Evolutionary conservation across 805 yeast species (phyloP), one percentile per base, ranked within the genome.

Genomic region (Teunomyces cretensis): DNA sequence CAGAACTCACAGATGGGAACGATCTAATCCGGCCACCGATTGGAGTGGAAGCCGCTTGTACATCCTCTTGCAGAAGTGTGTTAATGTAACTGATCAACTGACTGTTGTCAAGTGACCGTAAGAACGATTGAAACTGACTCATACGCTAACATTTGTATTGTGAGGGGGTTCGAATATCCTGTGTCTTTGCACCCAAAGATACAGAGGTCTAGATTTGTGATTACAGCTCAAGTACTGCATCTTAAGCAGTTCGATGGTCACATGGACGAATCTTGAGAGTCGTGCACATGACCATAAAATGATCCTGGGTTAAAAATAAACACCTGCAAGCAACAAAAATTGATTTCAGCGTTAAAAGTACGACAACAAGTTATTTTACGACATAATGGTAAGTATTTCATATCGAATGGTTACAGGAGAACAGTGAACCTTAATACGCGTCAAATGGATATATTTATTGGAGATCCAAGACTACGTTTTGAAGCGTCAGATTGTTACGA

Each of bases 81-180:
- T 22, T 35, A 8, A 35, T 35, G 38, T 35, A 35, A 24, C 38
- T 35, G 6, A 35, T 41, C 13, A 60, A 56, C 44, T 53, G 52
- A 22, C 53, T 48, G 35, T 58, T 50, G 33, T 60, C 57, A 19
- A 60, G 50, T 44, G 57, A 61, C 19, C 48, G 47, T 19, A 60
- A 50, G 33, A 59, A 59, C 13, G 44, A 39, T 36, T 31, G 33
- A 14, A 43, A 46, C 26, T 24, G 38, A 24, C 38, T 27, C 32
- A 30, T 30, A 8, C 22, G 28, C 31, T 27, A 9, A 14, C 24
- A 30, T 12, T 50, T 52, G 49, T 26, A 26, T 26, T 26, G 3
- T 9, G 12, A n/a, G 28, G 3, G 5, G 9, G 50, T 47, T 17
- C 19, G 15, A 9, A 11, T 17, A n/a, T 13, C 8, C 11, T 11